Base-by-base conservation (phyloP, 495 filamentous ascomycete species). In the Penicillium manginii region DNA sequence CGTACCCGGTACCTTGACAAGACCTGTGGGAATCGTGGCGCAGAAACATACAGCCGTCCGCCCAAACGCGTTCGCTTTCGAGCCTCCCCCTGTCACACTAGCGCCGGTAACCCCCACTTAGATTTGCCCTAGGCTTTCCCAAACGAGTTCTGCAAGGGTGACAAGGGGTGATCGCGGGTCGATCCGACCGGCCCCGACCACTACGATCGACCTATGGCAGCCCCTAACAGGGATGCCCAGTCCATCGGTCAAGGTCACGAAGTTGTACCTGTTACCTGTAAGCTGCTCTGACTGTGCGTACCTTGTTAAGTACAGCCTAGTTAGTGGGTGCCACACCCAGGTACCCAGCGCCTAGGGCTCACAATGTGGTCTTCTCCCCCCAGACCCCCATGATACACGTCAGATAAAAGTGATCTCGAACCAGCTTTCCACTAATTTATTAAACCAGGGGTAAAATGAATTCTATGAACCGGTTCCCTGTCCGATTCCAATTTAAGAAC, bases 141-240 rank as follows among this genome's bases (percentile, higher is more conserved):
- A 43, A 33, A 43, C 14, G 22, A 35, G 40, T 21, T 52, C 60
- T 63, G 60, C 60, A 63, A 63, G 60, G 60, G 60, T 33, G 15
- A 26, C 40, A 57, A 55, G 60, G 55, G 55, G 53, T 39, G 22
- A 48, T 50, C 45, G 55, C 60, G 60, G 60, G 51, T 55, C 52
- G 60, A 63, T 63, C 60, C 55, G 52, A 47, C 35, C 26, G 19
- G 52, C 45, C 40, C 40, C 58, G 18, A 19, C 52, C 52, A 45
- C 32, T 12, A 33, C 32, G 53, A 49, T 58, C 21, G 59, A 57
- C 53, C 53, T 52, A 57, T 61, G 35, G 45, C 15, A 47, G 18
- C 9, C 45, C 21, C 26, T 26, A 21, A 22, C 45, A 22, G 11
- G 10, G 21, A 22, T 47, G 11, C 10, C 45, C 22, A 26, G 45